A percentile compares a stretch with the other conserved stretches of the same genome.
phyloP scores from a whole-genome alignment of 495 filamentous ascomycete genomes.

The Thermothielavioides terrestris region DNA sequence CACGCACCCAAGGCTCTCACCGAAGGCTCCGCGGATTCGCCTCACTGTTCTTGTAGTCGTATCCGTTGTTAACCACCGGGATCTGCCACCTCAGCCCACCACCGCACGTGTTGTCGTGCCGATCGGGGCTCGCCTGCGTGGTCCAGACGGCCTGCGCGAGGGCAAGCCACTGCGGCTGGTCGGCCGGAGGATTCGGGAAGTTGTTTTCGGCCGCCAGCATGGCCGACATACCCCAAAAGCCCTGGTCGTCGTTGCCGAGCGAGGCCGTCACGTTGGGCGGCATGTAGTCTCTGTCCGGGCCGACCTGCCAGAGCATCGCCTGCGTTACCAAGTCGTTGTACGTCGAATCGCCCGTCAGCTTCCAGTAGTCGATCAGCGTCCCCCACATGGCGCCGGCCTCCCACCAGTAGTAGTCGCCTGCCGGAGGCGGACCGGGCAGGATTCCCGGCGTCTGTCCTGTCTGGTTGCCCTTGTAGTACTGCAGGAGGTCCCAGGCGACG shows the following conservation, averaged over 20 bases:
- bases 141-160: conserved; percentile 76
- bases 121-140: conserved; percentile 45
- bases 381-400: conserved; percentile 69
- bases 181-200: conserved; percentile 52
- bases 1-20: too few relatives aligned
- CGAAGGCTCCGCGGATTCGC: too few relatives aligned
- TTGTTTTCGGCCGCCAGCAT: conserved; percentile 67
- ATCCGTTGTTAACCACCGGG: conserved; percentile 65
- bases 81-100: conserved; percentile 83
- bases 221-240: conserved; percentile 65
- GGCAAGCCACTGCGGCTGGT: conserved; percentile 59
- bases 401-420: conserved; percentile 54
- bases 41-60: conserved; percentile 79
- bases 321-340: conserved; percentile 56
- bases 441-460: conserved; percentile 56
- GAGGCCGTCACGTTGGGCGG: conserved; percentile 63
- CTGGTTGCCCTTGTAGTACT: conserved; percentile 55
- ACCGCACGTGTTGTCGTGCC: conserved; percentile 58
- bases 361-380: conserved; percentile 69
- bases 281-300: conserved; percentile 57
- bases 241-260: conserved; percentile 79
- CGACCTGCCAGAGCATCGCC: conserved; percentile 63
- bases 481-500: conserved; percentile 53
- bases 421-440: conserved; percentile 46
- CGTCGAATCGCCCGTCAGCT: conserved; percentile 58